Conservation (phyloP, 2,329 filamentous ascomycete genomes). For the Rosellinia necatrix region DNA sequence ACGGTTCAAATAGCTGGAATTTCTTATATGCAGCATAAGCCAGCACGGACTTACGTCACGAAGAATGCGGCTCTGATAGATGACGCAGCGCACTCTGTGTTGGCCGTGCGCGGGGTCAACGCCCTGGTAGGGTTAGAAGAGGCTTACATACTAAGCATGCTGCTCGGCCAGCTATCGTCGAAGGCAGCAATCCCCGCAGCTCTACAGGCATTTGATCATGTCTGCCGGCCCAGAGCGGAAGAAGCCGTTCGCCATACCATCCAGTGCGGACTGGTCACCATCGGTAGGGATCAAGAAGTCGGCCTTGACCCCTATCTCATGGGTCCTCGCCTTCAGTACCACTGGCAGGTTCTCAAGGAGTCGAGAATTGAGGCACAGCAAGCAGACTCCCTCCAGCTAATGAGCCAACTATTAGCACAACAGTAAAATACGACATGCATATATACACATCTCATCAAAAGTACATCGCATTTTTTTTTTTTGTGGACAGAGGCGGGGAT, state of each 20-base stretch:
- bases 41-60: slow-evolving; percentile 32
- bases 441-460: background rate
- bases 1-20: slow-evolving; percentile 40
- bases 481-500: too few relatives aligned
- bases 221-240: slow-evolving; percentile 38
- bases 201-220: slow-evolving; percentile 37
- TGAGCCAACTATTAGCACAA: slow-evolving; percentile 32
- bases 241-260: slow-evolving; percentile 24
- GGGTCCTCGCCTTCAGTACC: slow-evolving; percentile 26
- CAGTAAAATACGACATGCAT: background rate
- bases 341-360: slow-evolving; percentile 30
- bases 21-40: slow-evolving; percentile 33
- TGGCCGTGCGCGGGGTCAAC: slow-evolving; percentile 30
- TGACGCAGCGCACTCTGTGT: slow-evolving; percentile 35
- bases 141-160: slow-evolving; percentile 34
- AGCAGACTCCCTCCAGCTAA: slow-evolving; percentile 27
- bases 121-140: slow-evolving; percentile 35
- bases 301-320: slow-evolving; percentile 26
- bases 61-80: slow-evolving; percentile 35
- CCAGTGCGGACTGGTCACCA: slow-evolving; percentile 30
- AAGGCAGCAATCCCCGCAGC: slow-evolving; percentile 31
- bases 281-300: slow-evolving; percentile 31
- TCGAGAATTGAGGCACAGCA: slow-evolving; percentile 28
- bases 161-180: slow-evolving; percentile 34
- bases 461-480: too few relatives aligned